phyloP scores from a whole-genome alignment of 371 early-diverging fungal genomes.

The Mortierella sp. region DNA sequence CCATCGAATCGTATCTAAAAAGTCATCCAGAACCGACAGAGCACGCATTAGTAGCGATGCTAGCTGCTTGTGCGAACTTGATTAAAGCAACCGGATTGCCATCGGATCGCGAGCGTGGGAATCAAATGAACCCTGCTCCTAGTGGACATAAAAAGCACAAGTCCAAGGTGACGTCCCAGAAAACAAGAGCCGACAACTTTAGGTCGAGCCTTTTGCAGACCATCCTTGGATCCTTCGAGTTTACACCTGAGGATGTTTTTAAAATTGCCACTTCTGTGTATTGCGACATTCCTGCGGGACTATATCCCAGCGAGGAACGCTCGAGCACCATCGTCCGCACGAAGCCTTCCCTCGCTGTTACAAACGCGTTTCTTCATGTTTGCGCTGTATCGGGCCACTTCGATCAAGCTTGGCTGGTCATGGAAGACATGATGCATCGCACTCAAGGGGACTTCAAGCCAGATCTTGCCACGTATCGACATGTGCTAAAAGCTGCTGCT shows the following conservation, averaged over 20 bases:
- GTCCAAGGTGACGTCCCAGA: neutral
- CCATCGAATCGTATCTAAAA: slow-evolving; percentile 35
- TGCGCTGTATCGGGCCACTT: slow-evolving; percentile 43
- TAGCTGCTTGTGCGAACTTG: slow-evolving; percentile 28
- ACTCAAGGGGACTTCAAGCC: slow-evolving; percentile 44
- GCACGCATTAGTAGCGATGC: slow-evolving; percentile 40
- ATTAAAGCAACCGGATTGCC: neutral
- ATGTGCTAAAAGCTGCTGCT: slow-evolving; percentile 31
- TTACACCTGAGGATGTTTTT: slow-evolving; percentile 41
- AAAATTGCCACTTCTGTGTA: slow-evolving; percentile 28
- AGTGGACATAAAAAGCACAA: neutral
- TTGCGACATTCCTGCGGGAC: slow-evolving; percentile 17
- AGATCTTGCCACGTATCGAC: slow-evolving; percentile 33
- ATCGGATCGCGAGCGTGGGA: neutral
- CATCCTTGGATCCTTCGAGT: slow-evolving; percentile 31
- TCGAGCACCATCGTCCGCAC: neutral
- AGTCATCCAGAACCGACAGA: slow-evolving; percentile 37
- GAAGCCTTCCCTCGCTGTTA: slow-evolving; percentile 24
- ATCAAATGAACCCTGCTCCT: neutral
- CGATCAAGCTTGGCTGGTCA: slow-evolving; percentile 21
- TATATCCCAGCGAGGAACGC: neutral
- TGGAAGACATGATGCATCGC: slow-evolving; percentile 31
- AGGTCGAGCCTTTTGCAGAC: slow-evolving; percentile 26
- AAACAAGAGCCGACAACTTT: neutral
- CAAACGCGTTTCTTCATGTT: slow-evolving; percentile 43